Evolutionary conservation across 2,329 filamentous ascomycete species (phyloP).

Genomic region (Incumbomyces delicatus): DNA sequence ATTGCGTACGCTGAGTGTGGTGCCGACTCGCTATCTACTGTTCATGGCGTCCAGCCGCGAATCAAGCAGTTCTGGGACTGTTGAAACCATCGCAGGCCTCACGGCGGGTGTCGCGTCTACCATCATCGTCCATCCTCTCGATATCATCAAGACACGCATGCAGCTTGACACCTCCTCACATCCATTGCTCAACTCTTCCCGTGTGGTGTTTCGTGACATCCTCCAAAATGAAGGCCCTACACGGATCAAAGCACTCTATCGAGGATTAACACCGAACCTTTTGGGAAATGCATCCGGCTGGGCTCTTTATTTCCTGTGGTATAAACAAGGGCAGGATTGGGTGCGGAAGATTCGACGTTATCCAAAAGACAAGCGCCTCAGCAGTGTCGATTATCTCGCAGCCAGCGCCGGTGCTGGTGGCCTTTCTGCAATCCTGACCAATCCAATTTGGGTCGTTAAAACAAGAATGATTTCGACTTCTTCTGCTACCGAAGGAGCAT

Average conservation of each 20-base stretch:
- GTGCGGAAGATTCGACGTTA: constrained; percentile 34
- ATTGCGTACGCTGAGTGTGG: constrained; percentile 9
- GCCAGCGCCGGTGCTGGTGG: constrained; percentile 62
- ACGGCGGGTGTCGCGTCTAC: constrained; percentile 80
- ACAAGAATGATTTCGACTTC: constrained; percentile 92
- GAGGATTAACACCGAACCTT: constrained; percentile 81
- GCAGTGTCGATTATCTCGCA: constrained; percentile 67
- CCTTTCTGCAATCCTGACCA: constrained; percentile 72
- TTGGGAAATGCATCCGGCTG: constrained; percentile 84
- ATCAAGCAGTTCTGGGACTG: constrained; percentile 62
- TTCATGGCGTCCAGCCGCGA: constrained; percentile 34
- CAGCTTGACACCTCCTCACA: constrained; percentile 51
- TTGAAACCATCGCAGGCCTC: constrained; percentile 85
- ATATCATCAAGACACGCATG: constrained; percentile 92
- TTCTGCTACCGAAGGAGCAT: constrained; percentile 63
- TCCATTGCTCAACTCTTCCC: constrained; percentile 44
- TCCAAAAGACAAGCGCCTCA: constrained; percentile 21
- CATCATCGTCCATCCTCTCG: constrained; percentile 78
- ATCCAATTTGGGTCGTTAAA: constrained; percentile 97
- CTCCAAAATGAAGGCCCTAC: constrained; percentile 47
- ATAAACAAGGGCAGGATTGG: constrained; percentile 49
- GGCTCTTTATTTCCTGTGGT: constrained; percentile 83
- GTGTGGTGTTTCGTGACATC: constrained; percentile 44
- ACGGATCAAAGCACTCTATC: constrained; percentile 59
- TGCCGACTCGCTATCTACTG: constrained; percentile 5